Evolutionary conservation across 2,329 filamentous ascomycete species (phyloP).

Genomic region (Bipolaris bicolor): DNA sequence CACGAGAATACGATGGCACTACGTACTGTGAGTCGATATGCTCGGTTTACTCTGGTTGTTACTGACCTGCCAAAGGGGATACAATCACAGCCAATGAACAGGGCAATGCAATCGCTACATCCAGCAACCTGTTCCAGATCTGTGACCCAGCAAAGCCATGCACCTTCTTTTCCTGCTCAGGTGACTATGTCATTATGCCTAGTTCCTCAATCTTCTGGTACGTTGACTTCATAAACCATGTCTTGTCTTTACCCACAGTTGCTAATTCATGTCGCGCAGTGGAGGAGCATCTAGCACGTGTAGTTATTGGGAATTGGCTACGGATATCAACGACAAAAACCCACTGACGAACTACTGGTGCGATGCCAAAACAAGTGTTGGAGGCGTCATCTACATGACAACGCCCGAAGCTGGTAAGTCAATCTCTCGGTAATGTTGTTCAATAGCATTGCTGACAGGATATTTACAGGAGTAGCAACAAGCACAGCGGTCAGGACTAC

Average conservation of each 20-base stretch:
- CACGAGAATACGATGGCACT: conserved; percentile 10
- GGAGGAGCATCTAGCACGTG: conserved; percentile 15
- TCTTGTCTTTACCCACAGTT: neutral
- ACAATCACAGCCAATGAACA: conserved; percentile 17
- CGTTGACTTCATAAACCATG: neutral
- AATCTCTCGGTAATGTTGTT: neutral
- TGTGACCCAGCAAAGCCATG: conserved; percentile 11
- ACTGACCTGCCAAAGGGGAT: conserved; percentile 15
- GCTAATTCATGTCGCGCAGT: conserved; percentile 1
- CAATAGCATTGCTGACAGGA: neutral
- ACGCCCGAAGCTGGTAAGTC: conserved; percentile 12
- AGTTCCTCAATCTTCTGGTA: conserved; percentile 14
- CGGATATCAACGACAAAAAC: conserved; percentile 14
- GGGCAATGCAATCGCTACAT: conserved; percentile 14
- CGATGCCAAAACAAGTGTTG: conserved; percentile 12
- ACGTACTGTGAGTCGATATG: conserved; percentile 14
- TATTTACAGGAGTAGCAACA: neutral
- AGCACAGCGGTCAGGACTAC: neutral
- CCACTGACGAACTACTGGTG: conserved; percentile 25
- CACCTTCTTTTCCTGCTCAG: conserved; percentile 18
- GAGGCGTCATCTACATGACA: conserved; percentile 14
- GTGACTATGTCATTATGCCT: conserved; percentile 9
- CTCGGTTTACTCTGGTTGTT: neutral
- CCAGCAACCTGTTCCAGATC: conserved; percentile 13
- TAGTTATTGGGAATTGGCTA: conserved; percentile 15